These are phyloP conservation scores for Neophaeococcomyces mojaviensis DNA, from an alignment of 2,329 filamentous ascomycete species.

Conservation along the genomic window DNA sequence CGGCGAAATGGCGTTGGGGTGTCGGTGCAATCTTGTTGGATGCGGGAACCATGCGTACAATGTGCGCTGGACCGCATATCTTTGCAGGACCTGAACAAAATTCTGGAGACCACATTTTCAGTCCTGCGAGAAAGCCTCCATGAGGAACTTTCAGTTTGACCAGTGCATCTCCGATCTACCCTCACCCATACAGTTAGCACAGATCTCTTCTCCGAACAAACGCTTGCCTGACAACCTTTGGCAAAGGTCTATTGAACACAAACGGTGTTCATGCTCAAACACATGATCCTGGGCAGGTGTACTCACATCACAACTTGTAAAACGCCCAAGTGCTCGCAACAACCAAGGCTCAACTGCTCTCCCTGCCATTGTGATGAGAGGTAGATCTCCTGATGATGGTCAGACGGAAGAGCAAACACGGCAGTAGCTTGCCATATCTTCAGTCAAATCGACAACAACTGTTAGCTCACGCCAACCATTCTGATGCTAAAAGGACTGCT, in stretches of 20 bases:
- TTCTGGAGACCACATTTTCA: constrained; percentile 28
- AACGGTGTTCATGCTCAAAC: neutral
- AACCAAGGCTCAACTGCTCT: neutral
- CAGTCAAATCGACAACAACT: too few species aligned
- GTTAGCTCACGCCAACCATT: too few species aligned
- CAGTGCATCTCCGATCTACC: constrained; percentile 30
- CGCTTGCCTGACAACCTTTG: too few species aligned
- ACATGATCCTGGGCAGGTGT: neutral
- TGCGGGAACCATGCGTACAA: constrained; percentile 29
- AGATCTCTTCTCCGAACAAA: too few species aligned
- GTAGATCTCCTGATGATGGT: too few species aligned
- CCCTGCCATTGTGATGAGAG: neutral
- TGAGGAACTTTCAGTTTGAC: constrained; percentile 28
- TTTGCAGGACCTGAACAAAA: constrained; percentile 18
- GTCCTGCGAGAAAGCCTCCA: constrained; percentile 30
- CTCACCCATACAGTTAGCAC: neutral
- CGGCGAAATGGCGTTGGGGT: constrained; percentile 29
- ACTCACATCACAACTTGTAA: constrained; percentile 21
- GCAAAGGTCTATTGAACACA: too few species aligned
- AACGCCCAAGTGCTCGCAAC: constrained; percentile 15
- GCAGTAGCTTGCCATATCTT: too few species aligned
- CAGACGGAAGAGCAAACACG: too few species aligned
- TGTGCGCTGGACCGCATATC: constrained; percentile 27
- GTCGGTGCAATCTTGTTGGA: constrained; percentile 27
- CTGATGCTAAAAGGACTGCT: too few species aligned